A percentile compares a stretch with the other conserved stretches of the same genome.
These are phyloP conservation scores for Cordyceps farinosa DNA, from an alignment of 2,329 filamentous ascomycete genomes.

Conservation along the genomic window DNA sequence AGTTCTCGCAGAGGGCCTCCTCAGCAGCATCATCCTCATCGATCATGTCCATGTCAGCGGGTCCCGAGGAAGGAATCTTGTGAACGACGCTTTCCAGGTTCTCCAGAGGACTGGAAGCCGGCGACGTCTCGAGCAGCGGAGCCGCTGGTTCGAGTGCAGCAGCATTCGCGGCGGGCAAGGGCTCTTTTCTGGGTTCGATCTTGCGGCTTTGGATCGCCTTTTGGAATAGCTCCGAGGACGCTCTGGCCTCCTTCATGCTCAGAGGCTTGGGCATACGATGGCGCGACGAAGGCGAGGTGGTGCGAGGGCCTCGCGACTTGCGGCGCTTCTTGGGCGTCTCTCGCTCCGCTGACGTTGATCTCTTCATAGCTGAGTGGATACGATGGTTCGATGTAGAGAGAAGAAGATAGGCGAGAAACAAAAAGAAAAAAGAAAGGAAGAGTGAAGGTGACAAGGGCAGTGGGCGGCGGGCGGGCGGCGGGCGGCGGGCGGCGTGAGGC, in stretches of 20 bases:
- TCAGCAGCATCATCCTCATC: neutral
- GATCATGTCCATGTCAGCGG: neutral
- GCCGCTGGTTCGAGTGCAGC: neutral
- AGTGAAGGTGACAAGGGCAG: neutral
- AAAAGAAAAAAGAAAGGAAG: neutral
- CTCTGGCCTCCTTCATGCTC: neutral
- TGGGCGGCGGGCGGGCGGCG: no score
- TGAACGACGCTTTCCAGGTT: neutral
- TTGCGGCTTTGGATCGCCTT: neutral
- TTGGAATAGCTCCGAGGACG: neutral
- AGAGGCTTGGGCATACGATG: neutral
- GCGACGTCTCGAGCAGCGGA: neutral
- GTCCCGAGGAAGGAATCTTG: neutral
- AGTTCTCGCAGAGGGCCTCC: no score
- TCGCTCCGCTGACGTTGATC: neutral
- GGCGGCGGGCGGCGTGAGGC: neutral
- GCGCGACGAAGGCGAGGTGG: neutral
- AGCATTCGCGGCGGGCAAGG: neutral
- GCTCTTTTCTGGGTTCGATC: neutral
- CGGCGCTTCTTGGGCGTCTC: constrained; percentile 8
- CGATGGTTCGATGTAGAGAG: neutral
- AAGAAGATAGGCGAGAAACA: neutral
- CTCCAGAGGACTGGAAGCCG: neutral
- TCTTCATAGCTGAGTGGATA: neutral
- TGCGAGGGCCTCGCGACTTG: neutral